Evolutionary conservation across 192 early-diverging fungal species (phyloP), one percentile per base, ranked within the genome.

Genomic region (Entomortierella lignicola): DNA sequence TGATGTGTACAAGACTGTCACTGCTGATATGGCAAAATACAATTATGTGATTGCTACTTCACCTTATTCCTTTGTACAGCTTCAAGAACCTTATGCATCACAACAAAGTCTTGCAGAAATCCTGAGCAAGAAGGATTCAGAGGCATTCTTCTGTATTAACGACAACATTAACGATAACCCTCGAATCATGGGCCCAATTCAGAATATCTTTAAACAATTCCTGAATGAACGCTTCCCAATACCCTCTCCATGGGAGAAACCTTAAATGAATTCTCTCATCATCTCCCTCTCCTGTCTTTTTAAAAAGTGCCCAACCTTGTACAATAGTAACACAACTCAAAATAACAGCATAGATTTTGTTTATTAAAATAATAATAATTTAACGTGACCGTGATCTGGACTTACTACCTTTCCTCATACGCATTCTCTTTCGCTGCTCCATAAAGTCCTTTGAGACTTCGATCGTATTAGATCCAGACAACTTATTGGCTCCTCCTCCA

Each of bases 211-310:
- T 29, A 53, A 51, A 0, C 7, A 32, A 2, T 77, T 77, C 25
- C 44, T 77, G 27, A 59, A 77, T 1, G 15, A 32, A 8, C 66
- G 66, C 8, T 77, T 77, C 50, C 55, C 74, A 27, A 59, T 29
- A 12, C 31, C 74, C 26, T 77, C 74, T 21, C 66, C 74, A 15
- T 77, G 66, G 74, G 74, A 77, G 55, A 77, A 69, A 25, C n/a
- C n/a, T n/a, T n/a, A 23, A 32, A 39, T 39, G 20, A 64, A 25
- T 0, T 25, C 20, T 11, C 32, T 12, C 15, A 13, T 10, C 13
- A 42, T 42, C 6, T 10, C 39, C 39, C 39, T 42, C 39, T 42
- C 39, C 44, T 47, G 18, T 20, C 7, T 31, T 18, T 10, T 8
- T 30, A 42, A 25, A 21, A 26, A 31, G 51, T 48, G n/a, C n/a